Evolutionary conservation across 1,139 yeast genomes (phyloP).

Genomic region (Saccharomyces pastorianus): DNA sequence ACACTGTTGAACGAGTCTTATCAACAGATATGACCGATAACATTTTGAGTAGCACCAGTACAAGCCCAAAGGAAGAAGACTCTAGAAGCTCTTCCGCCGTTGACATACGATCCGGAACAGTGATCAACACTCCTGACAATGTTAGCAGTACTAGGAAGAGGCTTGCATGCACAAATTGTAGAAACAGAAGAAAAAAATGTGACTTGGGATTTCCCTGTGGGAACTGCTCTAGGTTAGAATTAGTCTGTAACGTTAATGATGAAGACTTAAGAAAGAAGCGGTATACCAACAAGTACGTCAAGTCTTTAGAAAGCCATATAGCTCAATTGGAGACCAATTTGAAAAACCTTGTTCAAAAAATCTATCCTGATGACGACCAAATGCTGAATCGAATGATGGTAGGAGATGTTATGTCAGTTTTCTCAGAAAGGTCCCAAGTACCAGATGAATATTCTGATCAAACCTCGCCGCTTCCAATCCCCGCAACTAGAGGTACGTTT

Average conservation of each 20-base stretch:
- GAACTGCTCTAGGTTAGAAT: constrained; percentile 39
- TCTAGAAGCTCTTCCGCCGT: neutral
- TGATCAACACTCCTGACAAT: neutral
- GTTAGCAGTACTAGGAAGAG: constrained; percentile 12
- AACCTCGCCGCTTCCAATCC: neutral
- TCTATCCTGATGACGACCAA: constrained; percentile 14
- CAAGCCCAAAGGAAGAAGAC: neutral
- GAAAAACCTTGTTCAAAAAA: constrained; percentile 17
- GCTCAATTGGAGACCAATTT: constrained; percentile 26
- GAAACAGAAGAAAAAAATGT: constrained; percentile 41
- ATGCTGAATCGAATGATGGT: constrained; percentile 17
- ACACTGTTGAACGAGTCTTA: neutral
- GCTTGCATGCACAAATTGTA: constrained; percentile 31
- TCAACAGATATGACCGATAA: neutral
- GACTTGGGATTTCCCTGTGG: constrained; percentile 45
- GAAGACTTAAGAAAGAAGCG: constrained; percentile 48
- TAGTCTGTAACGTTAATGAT: constrained; percentile 44
- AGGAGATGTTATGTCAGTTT: constrained; percentile 16
- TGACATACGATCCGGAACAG: neutral
- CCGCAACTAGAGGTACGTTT: constrained; percentile 3
- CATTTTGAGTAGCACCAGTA: neutral
- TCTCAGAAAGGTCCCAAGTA: neutral
- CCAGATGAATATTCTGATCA: neutral
- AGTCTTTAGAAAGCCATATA: constrained; percentile 29
- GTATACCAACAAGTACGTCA: constrained; percentile 45